Percentiles rank a stretch among this genome's conserved stretches.
Conservation (phyloP, 225 moss, liverwort and hornwort genomes). For the Takakia lepidozioides region DNA sequence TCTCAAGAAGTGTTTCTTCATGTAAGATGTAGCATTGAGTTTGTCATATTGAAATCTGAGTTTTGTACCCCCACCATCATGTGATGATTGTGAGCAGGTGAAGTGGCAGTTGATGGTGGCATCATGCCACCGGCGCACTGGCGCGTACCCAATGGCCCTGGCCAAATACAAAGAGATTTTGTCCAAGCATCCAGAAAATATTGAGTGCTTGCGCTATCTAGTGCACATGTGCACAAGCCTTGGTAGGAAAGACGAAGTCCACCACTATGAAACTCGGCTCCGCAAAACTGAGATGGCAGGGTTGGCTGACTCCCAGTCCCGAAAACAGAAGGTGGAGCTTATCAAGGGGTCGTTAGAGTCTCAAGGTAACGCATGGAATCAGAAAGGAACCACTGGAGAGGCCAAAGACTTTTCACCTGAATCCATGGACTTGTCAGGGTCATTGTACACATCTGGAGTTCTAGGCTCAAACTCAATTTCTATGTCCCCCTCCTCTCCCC, state of each 20-base stretch:
- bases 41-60: no score
- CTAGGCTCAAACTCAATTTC: conserved; percentile 19
- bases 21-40: no score
- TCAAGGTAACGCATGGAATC: conserved; percentile 12
- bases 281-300: conserved; percentile 34
- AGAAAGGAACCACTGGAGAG: conserved; percentile 14
- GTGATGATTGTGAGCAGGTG: conserved; percentile 65
- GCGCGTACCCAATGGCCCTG: conserved; percentile 67
- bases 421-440: conserved; percentile 22
- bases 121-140: conserved; percentile 78
- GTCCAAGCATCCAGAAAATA: conserved; percentile 58
- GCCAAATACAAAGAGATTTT: conserved; percentile 74
- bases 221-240: conserved; percentile 90
- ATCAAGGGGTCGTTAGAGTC: conserved; percentile 28
- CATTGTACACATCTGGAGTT: conserved; percentile 17
- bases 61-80: no score
- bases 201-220: conserved; percentile 77
- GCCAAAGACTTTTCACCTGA: conserved; percentile 16
- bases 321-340: conserved; percentile 29
- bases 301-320: conserved; percentile 19
- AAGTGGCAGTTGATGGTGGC: conserved; percentile 98
- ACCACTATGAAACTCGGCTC: conserved; percentile 48
- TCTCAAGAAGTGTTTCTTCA: no score
- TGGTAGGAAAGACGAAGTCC: conserved; percentile 68
- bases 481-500: conserved; percentile 18